A percentile compares a stretch with the other conserved stretches of the same genome.
These are phyloP conservation scores for Apiotrichum mycotoxinovorans DNA, from an alignment of 1,284 basidiomycete genomes.

Conservation along the genomic window DNA sequence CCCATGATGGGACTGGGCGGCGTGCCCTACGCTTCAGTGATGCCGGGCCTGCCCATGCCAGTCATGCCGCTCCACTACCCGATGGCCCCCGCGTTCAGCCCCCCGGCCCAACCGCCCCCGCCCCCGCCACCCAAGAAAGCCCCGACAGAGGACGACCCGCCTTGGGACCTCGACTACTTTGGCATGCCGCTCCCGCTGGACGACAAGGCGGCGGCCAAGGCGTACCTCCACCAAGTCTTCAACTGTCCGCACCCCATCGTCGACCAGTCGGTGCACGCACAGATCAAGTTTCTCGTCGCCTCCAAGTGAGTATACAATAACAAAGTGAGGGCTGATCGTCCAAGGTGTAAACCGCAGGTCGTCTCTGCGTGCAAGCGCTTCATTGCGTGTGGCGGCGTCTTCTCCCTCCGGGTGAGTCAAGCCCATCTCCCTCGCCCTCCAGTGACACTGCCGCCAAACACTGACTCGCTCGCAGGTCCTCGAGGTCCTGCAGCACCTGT, in stretches of 20 bases:
- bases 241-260: slow-evolving; percentile 1
- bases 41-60: too few species aligned
- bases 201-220: not conserved
- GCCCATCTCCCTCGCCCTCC: too few species aligned
- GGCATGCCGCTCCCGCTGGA: not conserved
- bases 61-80: not conserved
- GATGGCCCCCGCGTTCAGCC: not conserved
- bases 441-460: too few species aligned
- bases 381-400: not conserved
- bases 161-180: not conserved
- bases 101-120: not conserved
- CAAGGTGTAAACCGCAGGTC: slow-evolving; percentile 1
- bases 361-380: not conserved
- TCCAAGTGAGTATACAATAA: not conserved
- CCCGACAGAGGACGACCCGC: not conserved
- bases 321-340: not conserved
- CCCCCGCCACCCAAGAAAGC: not conserved
- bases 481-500: slow-evolving; percentile 3
- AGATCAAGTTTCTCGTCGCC: not conserved
- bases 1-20: too few species aligned
- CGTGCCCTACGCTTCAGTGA: too few species aligned
- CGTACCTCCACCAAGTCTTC: slow-evolving; percentile 2
- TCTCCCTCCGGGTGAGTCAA: not conserved
- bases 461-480: not conserved
- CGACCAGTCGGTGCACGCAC: not conserved